These are phyloP conservation scores for Fusarium concolor DNA, from an alignment of 2,329 filamentous ascomycete species.

Conservation along the genomic window DNA sequence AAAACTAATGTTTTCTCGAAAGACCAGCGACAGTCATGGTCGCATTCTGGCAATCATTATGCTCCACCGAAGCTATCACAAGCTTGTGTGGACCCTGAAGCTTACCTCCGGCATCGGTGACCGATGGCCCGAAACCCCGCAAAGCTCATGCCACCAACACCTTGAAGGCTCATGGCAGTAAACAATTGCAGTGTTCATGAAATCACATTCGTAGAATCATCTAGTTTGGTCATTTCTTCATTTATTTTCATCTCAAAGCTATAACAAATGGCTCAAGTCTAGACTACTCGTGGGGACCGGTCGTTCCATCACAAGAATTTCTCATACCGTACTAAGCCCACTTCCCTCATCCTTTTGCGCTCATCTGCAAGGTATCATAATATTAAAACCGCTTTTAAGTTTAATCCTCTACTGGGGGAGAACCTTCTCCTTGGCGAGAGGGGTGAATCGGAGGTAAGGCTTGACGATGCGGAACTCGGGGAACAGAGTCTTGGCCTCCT, in stretches of 20 bases:
- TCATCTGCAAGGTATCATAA: constrained; percentile 45
- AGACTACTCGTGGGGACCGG: constrained; percentile 9
- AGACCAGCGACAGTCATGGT: too few relatives aligned
- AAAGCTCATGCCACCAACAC: neutral
- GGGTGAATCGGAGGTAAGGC: constrained; percentile 80
- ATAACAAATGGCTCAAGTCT: constrained; percentile 37
- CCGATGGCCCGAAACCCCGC: constrained; percentile 34
- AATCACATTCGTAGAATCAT: neutral
- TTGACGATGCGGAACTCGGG: constrained; percentile 77
- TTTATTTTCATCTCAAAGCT: constrained; percentile 41
- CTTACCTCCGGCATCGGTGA: constrained; percentile 29
- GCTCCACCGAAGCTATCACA: neutral
- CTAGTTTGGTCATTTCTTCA: constrained; percentile 39
- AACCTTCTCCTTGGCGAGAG: constrained; percentile 66
- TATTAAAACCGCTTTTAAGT: constrained; percentile 10
- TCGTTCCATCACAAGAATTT: constrained; percentile 33
- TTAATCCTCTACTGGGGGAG: constrained; percentile 31
- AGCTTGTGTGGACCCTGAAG: constrained; percentile 25
- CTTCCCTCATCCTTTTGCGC: constrained; percentile 7
- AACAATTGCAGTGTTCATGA: neutral
- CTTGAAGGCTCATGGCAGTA: neutral
- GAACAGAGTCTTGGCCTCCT: constrained; percentile 89
- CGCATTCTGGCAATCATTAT: too few relatives aligned
- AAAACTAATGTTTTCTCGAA: too few relatives aligned
- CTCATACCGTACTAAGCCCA: constrained; percentile 35